Base-by-base conservation (phyloP, 2,329 filamentous ascomycete species). In the Clarireedia hainanense region DNA sequence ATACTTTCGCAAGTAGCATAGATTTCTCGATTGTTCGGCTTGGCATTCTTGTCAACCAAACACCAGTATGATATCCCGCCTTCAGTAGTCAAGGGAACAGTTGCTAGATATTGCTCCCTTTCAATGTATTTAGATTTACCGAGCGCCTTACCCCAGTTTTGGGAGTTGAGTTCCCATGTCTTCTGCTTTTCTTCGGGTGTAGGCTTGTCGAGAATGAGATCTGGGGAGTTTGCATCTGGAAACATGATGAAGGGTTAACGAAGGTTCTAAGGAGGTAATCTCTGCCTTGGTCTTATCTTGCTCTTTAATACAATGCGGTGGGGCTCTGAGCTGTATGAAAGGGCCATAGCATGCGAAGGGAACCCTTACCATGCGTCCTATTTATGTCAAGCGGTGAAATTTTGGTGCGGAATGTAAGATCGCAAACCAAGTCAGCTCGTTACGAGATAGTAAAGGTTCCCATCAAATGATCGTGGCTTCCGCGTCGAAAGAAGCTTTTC, bases 1-100 rank as follows among this genome's bases (percentile, higher is more conserved):
- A 85, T 74, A 9, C 80, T 79, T 70, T 88, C 85, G 67, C 83
- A 86, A 27, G 79, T 80, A 3, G 82, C 81, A 23, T 86, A 75
- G 27, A 88, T 73, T 4, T 76, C 79, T 26, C 80, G 76, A 17
- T 70, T 61, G 26, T 74, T 68, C 0, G 73, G 71, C 2, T 69
- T 59, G 48, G 69, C 58, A 40, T 64, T 55, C 50, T 64, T 62
- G 55, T 80, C 74, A 4, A 83, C 84, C 30, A 88, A 75, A 54
- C 88, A 78, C 85, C 85, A 88, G 61, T 79, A 63, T 27, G 65
- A 65, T 58, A 86, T 73, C 40, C 84, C 83, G 40, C 78, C 79
- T 59, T 83, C 70, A 50, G 74, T 73, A 14, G 82, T 76, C 17
- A 88, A 73, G 6, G 83, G 78, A 0, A 82, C 75, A 2, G 76